Conservation (phyloP, 177 flowering plant species). For the Tripterygium wilfordii region DNA sequence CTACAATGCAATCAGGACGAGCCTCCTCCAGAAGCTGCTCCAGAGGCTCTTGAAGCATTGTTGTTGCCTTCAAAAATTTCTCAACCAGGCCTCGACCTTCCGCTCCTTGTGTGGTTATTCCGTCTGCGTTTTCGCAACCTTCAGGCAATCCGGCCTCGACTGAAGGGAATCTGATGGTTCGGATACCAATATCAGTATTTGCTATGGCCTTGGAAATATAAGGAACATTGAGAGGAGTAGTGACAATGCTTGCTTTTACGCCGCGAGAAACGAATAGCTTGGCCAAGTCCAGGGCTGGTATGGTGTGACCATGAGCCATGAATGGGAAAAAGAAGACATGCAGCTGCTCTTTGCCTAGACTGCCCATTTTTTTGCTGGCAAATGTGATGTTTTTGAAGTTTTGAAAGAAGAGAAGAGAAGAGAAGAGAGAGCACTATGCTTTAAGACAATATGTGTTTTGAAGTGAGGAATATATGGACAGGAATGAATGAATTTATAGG, state of each 20-base stretch:
- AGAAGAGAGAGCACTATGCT: no score
- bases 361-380: no score
- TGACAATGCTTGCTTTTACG: slow-evolving; percentile 1
- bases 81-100: neutral
- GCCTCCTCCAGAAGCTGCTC: slow-evolving; percentile 5
- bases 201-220: neutral
- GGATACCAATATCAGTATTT: neutral
- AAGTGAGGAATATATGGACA: no score
- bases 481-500: no score
- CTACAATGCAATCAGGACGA: slow-evolving; percentile 12
- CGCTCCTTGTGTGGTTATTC: neutral
- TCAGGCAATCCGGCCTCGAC: slow-evolving; percentile 16
- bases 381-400: no score
- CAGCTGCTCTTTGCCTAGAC: neutral
- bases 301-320: slow-evolving; percentile 13
- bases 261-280: slow-evolving; percentile 3
- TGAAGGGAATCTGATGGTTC: slow-evolving; percentile 19
- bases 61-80: slow-evolving; percentile 22
- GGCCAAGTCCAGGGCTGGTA: slow-evolving; percentile 10
- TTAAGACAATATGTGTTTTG: no score
- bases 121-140: slow-evolving; percentile 6
- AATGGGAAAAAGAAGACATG: slow-evolving; percentile 11
- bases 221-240: slow-evolving; percentile 2
- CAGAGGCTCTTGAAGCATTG: slow-evolving; percentile 7
- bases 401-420: neutral